A percentile compares a stretch with the other conserved stretches of the same genome.
phyloP scores from a whole-genome alignment of 2,329 filamentous ascomycete species.

The Gnomoniopsis sp. region DNA sequence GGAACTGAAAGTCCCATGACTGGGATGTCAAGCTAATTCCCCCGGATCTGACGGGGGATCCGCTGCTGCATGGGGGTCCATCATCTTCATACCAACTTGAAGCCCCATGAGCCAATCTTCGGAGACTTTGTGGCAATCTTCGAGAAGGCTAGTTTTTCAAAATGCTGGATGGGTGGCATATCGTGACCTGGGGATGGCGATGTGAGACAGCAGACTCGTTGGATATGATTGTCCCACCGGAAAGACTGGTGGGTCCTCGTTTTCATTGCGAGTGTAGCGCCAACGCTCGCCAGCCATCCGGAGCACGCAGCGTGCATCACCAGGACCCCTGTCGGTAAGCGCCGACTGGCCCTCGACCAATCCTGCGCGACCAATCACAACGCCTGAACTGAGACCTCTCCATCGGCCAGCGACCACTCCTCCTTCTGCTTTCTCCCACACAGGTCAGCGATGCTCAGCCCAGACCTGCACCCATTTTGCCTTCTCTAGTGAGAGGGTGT shows the following conservation, averaged over 20 bases:
- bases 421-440: constrained; percentile 23
- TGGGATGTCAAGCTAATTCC: constrained; percentile 5
- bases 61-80: constrained; percentile 8
- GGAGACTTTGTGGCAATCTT: constrained; percentile 36
- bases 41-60: constrained; percentile 4
- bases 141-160: constrained; percentile 21
- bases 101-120: constrained; percentile 40
- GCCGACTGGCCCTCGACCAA: constrained; percentile 42
- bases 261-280: constrained; percentile 37
- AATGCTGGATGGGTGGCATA: constrained; percentile 15
- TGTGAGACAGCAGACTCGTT: constrained; percentile 45
- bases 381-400: constrained; percentile 29
- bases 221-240: constrained; percentile 38
- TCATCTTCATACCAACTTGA: constrained; percentile 31
- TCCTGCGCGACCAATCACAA: constrained; percentile 41
- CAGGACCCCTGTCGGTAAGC: constrained; percentile 41
- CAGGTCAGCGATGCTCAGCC: constrained; percentile 20
- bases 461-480: constrained; percentile 5
- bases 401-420: constrained; percentile 25
- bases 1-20: not conserved
- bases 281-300: constrained; percentile 33
- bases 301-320: constrained; percentile 27
- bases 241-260: constrained; percentile 37
- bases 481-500: constrained; percentile 12
- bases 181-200: constrained; percentile 35